Percentiles rank a stretch among this genome's conserved stretches.
These are phyloP conservation scores for Clitocybe nebularis DNA, from an alignment of 1,284 basidiomycete species.

Conservation along the genomic window DNA sequence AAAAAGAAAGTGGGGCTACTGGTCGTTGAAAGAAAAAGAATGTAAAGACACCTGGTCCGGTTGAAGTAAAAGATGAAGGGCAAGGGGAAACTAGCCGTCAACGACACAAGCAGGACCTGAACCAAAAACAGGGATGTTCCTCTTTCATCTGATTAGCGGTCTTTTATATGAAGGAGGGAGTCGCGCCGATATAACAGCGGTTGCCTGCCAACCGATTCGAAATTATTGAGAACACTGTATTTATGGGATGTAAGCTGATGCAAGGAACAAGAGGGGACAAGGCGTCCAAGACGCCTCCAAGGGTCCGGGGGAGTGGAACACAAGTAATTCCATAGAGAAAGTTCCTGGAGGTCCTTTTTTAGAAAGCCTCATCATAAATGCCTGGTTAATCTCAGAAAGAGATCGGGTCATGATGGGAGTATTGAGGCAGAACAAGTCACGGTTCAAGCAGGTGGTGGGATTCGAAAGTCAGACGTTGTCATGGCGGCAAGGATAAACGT, in stretches of 20 bases:
- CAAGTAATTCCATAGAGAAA: background rate
- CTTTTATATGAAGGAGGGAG: conserved; percentile 9
- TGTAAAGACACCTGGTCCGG: conserved; percentile 46
- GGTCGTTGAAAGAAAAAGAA: conserved; percentile 23
- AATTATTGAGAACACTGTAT: background rate
- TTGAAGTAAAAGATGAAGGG: conserved; percentile 28
- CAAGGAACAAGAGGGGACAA: background rate
- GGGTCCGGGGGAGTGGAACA: background rate
- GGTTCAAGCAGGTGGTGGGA: no score
- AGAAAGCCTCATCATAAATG: no score
- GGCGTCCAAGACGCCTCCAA: no score
- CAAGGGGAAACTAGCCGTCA: conserved; percentile 43
- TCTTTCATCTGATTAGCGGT: background rate
- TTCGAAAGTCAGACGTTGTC: no score
- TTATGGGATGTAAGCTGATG: no score
- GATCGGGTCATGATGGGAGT: no score
- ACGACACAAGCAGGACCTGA: conserved; percentile 38
- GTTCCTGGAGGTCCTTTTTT: background rate
- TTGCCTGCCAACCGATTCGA: conserved; percentile 10
- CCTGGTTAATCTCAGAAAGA: no score
- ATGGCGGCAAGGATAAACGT: no score
- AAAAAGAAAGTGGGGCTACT: conserved; percentile 20
- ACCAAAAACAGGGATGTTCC: conserved; percentile 16
- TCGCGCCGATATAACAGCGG: conserved; percentile 12
- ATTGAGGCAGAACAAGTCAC: no score